Base-by-base conservation (phyloP, 2,329 filamentous ascomycete species). In the Fusarium vanettenii region DNA sequence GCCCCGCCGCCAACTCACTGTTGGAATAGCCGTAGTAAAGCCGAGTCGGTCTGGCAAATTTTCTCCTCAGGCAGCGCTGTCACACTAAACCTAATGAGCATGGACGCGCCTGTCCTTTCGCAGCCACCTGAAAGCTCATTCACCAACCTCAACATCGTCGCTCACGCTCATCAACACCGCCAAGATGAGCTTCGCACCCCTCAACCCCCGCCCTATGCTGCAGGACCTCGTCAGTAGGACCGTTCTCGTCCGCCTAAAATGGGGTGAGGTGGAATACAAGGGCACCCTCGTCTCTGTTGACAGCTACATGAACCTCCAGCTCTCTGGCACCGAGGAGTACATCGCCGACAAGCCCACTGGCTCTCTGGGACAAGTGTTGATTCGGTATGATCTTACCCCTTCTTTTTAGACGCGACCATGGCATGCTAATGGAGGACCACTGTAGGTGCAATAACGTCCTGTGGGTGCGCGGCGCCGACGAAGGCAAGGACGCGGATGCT, bases 251-350 rank as follows among this genome's bases (percentile, higher is more conserved):
- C 94, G 95, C 79, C 90, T 99, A 75, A 99, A 99, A 90, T 99
- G 97, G 97, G 95, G 95, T 79, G 93, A 98, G 85, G 97, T 95
- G 70, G 97, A 99, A 85, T 99, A 99, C 90, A 97, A 96, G 84
- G 97, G 97, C 82, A 91, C 91, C 76, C 91, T 99, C 73, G 94
- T 98, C 81, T 96, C 93, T 79, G 94, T 97, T 81, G 97, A 99
- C 87, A 95, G 94, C 82, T 99, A 99, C 88, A 98, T 99, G 96
- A 99, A 99, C 87, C 92, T 99, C 75, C 95, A 98, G 86, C 90
- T 99, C 74, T 92, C 92, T 76, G 92, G 93, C 79, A 95, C 96
- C 61, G 94, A 98, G 85, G 97, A 99, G 85, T 98, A 93, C 85
- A 94, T 98, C 81, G 92, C 95, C 82, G 93, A 94, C 78, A 94